Conservation (phyloP, 2,329 filamentous ascomycete genomes). For the Alternaria burnsii region DNA sequence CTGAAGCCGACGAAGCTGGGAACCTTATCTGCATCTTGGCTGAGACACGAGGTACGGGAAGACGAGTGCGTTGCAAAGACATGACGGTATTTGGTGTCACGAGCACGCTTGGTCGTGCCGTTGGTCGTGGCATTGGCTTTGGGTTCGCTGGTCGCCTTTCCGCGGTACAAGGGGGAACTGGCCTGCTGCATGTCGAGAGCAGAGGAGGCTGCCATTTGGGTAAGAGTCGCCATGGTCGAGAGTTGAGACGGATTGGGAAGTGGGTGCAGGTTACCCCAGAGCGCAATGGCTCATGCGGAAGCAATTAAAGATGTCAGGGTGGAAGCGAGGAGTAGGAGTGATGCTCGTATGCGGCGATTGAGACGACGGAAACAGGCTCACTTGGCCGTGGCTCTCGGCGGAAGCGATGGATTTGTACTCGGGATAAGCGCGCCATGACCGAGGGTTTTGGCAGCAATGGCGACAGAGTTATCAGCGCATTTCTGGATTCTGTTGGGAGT, state of each 20-base stretch:
- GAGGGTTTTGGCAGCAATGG: conserved; percentile 14
- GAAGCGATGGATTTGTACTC: conserved; percentile 11
- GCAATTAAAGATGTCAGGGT: conserved; percentile 8
- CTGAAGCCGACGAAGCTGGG: conserved; percentile 93
- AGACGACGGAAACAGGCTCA: conserved; percentile 27
- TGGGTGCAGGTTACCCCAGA: conserved; percentile 1
- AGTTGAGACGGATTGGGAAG: conserved; percentile 10
- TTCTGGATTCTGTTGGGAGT: conserved; percentile 29
- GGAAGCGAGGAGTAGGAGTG: conserved; percentile 17
- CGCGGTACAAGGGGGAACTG: conserved; percentile 36
- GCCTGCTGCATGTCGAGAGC: conserved; percentile 31
- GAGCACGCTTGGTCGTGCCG: conserved; percentile 28
- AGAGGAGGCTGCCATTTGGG: conserved; percentile 33
- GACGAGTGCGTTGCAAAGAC: conserved; percentile 84
- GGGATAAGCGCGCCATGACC: conserved; percentile 20
- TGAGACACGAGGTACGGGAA: conserved; percentile 79
- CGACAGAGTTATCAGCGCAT: conserved; percentile 19
- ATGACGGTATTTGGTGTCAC: conserved; percentile 80
- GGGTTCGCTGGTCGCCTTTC: conserved; percentile 30
- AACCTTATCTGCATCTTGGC: conserved; percentile 76
- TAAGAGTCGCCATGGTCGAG: conserved; percentile 44
- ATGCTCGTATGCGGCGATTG: conserved; percentile 23
- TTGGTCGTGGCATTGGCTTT: conserved; percentile 24
- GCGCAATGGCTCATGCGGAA: conserved; percentile 14
- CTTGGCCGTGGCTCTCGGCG: conserved; percentile 27